phyloP scores from a whole-genome alignment of 2,329 filamentous ascomycete genomes.

The Cytospora leucostoma region DNA sequence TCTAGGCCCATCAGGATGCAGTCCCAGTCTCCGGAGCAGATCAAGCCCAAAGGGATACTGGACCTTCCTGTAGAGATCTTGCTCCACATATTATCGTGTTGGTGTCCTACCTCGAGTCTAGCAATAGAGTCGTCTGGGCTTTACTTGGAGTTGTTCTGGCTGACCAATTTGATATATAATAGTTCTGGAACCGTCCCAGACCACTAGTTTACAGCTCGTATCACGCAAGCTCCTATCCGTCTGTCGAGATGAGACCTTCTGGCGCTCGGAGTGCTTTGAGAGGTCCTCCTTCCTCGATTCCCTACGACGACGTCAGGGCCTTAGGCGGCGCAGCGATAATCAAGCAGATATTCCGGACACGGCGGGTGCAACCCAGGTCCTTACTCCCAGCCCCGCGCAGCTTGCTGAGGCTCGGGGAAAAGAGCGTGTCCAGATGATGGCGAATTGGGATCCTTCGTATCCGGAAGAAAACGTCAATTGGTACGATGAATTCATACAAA shows the following conservation, averaged over 20 bases:
- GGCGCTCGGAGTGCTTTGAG: constrained; percentile 75
- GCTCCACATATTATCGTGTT: constrained; percentile 64
- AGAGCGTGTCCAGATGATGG: constrained; percentile 60
- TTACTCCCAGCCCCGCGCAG: neutral
- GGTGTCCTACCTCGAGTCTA: constrained; percentile 35
- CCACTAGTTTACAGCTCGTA: constrained; percentile 69
- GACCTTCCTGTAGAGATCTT: constrained; percentile 65
- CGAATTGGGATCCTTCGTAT: constrained; percentile 82
- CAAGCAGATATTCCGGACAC: neutral
- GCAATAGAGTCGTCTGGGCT: neutral
- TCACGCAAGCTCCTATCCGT: constrained; percentile 66
- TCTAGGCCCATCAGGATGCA: neutral
- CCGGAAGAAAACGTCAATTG: constrained; percentile 73
- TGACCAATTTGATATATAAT: constrained; percentile 26
- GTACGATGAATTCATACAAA: constrained; percentile 87
- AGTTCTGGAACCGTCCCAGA: constrained; percentile 66
- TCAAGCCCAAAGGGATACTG: constrained; percentile 22
- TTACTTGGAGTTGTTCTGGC: constrained; percentile 12
- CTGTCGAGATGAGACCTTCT: constrained; percentile 73
- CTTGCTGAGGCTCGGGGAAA: constrained; percentile 32
- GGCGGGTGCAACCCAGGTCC: neutral
- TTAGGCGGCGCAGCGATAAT: constrained; percentile 38
- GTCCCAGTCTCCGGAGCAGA: neutral
- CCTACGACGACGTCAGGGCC: constrained; percentile 55
- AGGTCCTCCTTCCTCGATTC: constrained; percentile 65